These are phyloP conservation scores for Apiosordaria backusii DNA, from an alignment of 495 filamentous ascomycete genomes.

Conservation along the genomic window DNA sequence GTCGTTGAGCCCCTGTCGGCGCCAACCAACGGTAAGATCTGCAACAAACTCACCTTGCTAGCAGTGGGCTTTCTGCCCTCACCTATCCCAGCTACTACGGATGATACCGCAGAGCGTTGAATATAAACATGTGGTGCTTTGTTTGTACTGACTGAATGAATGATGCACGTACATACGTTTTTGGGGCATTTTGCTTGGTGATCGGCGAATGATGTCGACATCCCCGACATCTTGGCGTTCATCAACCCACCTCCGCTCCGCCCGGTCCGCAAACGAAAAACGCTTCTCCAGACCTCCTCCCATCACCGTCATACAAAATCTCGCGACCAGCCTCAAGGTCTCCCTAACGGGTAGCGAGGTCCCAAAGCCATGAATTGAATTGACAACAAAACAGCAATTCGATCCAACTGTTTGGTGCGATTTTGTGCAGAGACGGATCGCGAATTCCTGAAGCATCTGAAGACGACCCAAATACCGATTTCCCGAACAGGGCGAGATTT, in stretches of 20 bases:
- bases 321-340: neutral
- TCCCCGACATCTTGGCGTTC: conserved; percentile 10
- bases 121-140: neutral
- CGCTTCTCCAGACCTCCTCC: neutral
- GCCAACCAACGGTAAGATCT: neutral
- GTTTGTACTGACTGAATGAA: neutral
- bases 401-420: neutral
- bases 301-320: neutral
- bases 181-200: neutral
- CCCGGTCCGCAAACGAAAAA: conserved; percentile 7
- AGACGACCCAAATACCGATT: neutral
- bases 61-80: neutral
- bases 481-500: neutral
- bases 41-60: neutral
- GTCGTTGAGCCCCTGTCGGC: neutral
- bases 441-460: neutral
- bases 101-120: neutral
- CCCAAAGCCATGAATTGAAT: neutral
- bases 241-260: neutral
- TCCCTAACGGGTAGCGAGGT: neutral
- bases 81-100: neutral
- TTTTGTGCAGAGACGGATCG: neutral
- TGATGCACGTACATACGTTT: neutral
- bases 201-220: conserved; percentile 8
- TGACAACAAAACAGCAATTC: neutral